Percentiles rank a stretch among this genome's conserved stretches.
Conservation (phyloP, 164 flowering plant genomes). For the Vitis cinerea region DNA sequence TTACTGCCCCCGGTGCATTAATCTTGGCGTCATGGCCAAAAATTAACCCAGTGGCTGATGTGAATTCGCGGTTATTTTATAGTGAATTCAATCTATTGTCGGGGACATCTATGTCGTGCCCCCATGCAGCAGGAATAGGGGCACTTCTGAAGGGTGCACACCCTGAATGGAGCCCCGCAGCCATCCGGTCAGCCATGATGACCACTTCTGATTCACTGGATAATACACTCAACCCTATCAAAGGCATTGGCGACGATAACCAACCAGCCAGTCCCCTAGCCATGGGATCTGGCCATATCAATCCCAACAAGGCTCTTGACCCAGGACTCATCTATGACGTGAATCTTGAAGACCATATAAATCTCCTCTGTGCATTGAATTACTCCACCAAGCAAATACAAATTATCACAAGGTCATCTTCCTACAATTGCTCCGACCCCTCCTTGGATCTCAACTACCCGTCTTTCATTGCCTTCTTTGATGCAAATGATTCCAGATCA, state of each 20-base stretch:
- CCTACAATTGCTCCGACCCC: slow-evolving; percentile 29
- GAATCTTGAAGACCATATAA: slow-evolving; percentile 38
- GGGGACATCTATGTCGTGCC: slow-evolving; percentile 80
- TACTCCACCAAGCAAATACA: slow-evolving; percentile 43
- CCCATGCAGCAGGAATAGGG: slow-evolving; percentile 64
- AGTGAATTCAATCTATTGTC: slow-evolving; percentile 48
- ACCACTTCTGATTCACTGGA: slow-evolving; percentile 51
- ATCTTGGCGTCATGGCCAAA: slow-evolving; percentile 61
- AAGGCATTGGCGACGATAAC: slow-evolving; percentile 24
- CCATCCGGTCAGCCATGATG: slow-evolving; percentile 75
- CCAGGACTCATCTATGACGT: slow-evolving; percentile 70
- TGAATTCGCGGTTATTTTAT: slow-evolving; percentile 13
- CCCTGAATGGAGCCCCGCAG: slow-evolving; percentile 75
- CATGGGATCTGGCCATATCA: slow-evolving; percentile 68
- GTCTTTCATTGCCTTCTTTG: slow-evolving; percentile 56
- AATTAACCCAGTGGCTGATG: slow-evolving; percentile 9
- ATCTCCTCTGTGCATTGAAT: slow-evolving; percentile 54
- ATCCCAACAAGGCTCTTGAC: slow-evolving; percentile 66
- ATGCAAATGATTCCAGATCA: slow-evolving; percentile 19
- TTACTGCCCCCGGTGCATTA: slow-evolving; percentile 51
- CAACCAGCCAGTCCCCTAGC: slow-evolving; percentile 51
- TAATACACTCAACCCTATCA: slow-evolving; percentile 40
- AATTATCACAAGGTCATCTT: slow-evolving; percentile 32
- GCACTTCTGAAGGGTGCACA: slow-evolving; percentile 57
- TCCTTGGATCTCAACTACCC: slow-evolving; percentile 70